Base-by-base conservation (phyloP, 1,139 yeast genomes). In the Meyerozyma smithsonii region DNA sequence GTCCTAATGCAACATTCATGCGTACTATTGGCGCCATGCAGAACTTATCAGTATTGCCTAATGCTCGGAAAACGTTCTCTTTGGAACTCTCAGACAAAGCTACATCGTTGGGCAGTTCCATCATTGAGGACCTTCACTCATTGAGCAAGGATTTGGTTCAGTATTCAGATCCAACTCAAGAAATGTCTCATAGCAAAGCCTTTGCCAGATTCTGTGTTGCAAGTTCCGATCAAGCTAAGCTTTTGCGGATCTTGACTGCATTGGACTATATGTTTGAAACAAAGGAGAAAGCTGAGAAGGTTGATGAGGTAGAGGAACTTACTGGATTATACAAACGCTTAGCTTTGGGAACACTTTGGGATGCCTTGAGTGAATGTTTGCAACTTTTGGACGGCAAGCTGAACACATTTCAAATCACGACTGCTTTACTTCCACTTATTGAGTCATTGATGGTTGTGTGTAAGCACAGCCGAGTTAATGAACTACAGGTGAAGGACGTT, bases 361-460 rank as follows among this genome's bases (percentile, higher is more conserved):
- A 82, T 38, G 85, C 94, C 1, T 70, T 92, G 37, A 85, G 96
- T 62, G 84, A 80, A 35, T 81, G 94, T 48, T 66, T 92, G 48
- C 64, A 81, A 35, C 69, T 77, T 6, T 66, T 88, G 51, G 82
- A 78, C 49, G 75, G 71, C 12, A 68, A 67, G 32, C 60, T 65
- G 25, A 59, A 61, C 25, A 60, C 75, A 40, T 66, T 78, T 10
- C 83, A 83, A 45, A 77, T 88, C 37, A 92, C 96, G 1, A 85
- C 95, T 1, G 84, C 89, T 1, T 64, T 90, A 30, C 67, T 92
- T 23, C 97, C 97, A 0, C 62, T 88, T 45, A 89, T 92, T 49
- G 98, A 92, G 58, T 82, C 97, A 0, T 67, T 92, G 46, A 88
- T 92, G 96, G 96, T 90, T 41, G 94, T 92, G 30, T 89, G 96